Conservation (phyloP, 2,329 filamentous ascomycete species). For the Herpomyces periplanetae region DNA sequence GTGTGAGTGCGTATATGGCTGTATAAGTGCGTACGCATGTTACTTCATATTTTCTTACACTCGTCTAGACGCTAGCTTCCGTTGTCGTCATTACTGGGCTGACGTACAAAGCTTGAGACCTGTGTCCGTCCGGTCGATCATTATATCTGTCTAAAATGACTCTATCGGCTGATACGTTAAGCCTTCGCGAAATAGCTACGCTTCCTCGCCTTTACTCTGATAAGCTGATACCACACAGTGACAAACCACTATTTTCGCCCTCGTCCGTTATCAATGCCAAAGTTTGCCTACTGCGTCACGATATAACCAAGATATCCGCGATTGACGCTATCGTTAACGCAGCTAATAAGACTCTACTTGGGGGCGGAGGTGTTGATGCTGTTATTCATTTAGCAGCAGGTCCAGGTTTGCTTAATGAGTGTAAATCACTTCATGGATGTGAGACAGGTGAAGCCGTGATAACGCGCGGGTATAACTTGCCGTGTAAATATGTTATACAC, state of each 20-base stretch:
- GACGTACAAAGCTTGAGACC: no score
- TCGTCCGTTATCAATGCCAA: slow-evolving; percentile 23
- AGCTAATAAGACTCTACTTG: slow-evolving; percentile 34
- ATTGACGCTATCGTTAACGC: slow-evolving; percentile 73
- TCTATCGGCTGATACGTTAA: no score
- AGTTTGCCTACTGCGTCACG: slow-evolving; percentile 26
- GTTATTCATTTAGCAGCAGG: slow-evolving; percentile 62
- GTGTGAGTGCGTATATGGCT: no score
- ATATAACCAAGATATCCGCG: slow-evolving; percentile 42
- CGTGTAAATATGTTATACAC: slow-evolving; percentile 45
- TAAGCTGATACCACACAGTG: no score
- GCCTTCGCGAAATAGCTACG: no score
- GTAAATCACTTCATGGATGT: slow-evolving; percentile 28
- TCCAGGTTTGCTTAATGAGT: slow-evolving; percentile 22
- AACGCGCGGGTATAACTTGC: slow-evolving; percentile 33
- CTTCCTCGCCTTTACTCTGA: no score
- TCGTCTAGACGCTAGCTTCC: no score
- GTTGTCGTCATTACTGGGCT: no score
- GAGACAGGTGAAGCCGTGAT: slow-evolving; percentile 43
- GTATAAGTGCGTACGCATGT: no score
- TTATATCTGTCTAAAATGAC: no score
- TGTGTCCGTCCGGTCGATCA: no score
- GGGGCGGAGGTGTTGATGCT: slow-evolving; percentile 44
- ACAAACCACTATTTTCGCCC: slow-evolving; percentile 5
- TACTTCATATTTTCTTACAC: no score